Evolutionary conservation across 2,329 filamentous ascomycete genomes (phyloP).

Genomic region (Colletotrichum sp.): DNA sequence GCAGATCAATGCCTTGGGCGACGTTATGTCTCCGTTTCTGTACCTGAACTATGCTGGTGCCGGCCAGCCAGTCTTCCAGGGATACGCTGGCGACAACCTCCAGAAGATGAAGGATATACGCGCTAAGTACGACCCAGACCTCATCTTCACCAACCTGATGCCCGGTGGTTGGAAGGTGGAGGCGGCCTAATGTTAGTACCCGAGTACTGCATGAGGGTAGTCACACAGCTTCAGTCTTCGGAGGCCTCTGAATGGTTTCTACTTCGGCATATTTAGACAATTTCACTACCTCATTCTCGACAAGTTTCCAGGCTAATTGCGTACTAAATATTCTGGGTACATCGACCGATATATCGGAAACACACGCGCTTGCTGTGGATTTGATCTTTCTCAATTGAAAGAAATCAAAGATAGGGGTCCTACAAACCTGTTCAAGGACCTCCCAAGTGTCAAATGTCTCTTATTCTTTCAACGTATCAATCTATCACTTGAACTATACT

Average conservation of each 20-base stretch:
- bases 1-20: neutral
- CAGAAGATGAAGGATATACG: neutral
- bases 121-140: neutral
- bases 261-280: too few species aligned
- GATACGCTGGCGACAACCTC: neutral
- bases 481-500: rapidly evolving
- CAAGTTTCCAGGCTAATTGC: neutral
- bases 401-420: rapidly evolving
- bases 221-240: neutral
- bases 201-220: neutral
- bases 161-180: neutral
- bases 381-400: neutral
- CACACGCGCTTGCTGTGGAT: neutral
- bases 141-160: neutral
- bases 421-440: too few species aligned
- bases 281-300: neutral
- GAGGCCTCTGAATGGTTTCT: too few species aligned
- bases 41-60: neutral
- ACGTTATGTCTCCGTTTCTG: neutral
- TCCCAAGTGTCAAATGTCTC: too few species aligned
- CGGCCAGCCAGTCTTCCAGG: neutral
- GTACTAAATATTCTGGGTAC: neutral
- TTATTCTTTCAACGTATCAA: too few species aligned
- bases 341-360: neutral
- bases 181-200: neutral